A percentile compares a stretch with the other conserved stretches of the same genome.
Conservation (phyloP, 2,329 filamentous ascomycete genomes). For the Clonostachys solani region DNA sequence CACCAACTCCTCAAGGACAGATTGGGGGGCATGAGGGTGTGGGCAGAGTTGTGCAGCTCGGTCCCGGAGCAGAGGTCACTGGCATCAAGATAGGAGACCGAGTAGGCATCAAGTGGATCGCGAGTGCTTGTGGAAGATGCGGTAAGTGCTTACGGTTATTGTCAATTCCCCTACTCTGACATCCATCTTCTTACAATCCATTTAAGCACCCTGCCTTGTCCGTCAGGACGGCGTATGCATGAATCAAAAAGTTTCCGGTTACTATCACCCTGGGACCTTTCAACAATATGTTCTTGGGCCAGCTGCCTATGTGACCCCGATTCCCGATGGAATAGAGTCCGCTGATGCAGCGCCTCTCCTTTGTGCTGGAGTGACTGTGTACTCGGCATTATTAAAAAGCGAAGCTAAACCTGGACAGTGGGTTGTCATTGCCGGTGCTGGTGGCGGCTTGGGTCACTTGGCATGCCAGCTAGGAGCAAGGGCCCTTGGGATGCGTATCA, state of each 20-base stretch:
- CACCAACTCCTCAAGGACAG: slow-evolving; percentile 1
- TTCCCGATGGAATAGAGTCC: slow-evolving; percentile 33
- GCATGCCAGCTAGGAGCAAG: slow-evolving; percentile 43
- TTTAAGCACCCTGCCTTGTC: background rate
- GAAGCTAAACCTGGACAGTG: slow-evolving; percentile 64
- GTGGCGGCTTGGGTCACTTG: slow-evolving; percentile 64
- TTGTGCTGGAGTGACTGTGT: slow-evolving; percentile 68
- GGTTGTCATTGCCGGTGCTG: slow-evolving; percentile 61
- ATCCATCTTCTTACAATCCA: no score
- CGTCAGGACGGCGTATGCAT: slow-evolving; percentile 1
- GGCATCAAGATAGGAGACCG: slow-evolving; percentile 61
- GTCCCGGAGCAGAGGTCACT: slow-evolving; percentile 50
- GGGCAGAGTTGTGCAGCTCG: slow-evolving; percentile 60
- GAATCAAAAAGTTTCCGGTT: slow-evolving; percentile 12
- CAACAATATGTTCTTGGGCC: slow-evolving; percentile 11
- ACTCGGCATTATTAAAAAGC: slow-evolving; percentile 47
- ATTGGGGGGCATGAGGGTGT: slow-evolving; percentile 68
- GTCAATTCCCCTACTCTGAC: no score
- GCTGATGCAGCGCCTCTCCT: slow-evolving; percentile 58
- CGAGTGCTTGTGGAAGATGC: slow-evolving; percentile 50
- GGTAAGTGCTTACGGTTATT: no score
- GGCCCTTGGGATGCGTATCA: slow-evolving; percentile 16
- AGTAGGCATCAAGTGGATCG: slow-evolving; percentile 68
- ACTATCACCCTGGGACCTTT: slow-evolving; percentile 15
- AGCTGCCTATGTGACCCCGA: slow-evolving; percentile 37